Evolutionary conservation across 768 basidiomycete genomes (phyloP).

Genomic region (Brasilioporus rufonigricans): DNA sequence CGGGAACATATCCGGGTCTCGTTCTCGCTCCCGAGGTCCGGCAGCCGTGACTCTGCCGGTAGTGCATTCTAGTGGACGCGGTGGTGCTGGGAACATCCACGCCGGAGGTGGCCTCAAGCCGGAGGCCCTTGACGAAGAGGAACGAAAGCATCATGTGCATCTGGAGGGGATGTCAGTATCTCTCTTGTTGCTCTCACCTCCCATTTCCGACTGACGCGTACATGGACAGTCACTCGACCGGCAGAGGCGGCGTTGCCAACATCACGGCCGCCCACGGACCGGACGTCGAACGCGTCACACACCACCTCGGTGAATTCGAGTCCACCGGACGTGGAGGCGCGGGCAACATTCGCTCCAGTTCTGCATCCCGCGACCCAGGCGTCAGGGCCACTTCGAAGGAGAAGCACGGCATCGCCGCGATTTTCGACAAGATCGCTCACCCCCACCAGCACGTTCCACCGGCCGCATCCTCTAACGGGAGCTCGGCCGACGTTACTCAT

Average conservation of each 20-base stretch:
- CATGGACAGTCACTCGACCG: conserved; percentile 56
- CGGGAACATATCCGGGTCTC: conserved; percentile 57
- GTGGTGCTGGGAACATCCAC: conserved; percentile 60
- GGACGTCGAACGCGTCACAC: conserved; percentile 32
- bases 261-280: conserved; percentile 41
- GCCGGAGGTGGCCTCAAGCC: conserved; percentile 24
- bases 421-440: conserved; percentile 31
- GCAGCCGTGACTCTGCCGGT: conserved; percentile 6
- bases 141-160: conserved; percentile 31
- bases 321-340: conserved; percentile 58
- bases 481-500: background rate
- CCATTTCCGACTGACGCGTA: background rate
- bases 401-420: conserved; percentile 29
- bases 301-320: conserved; percentile 31
- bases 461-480: background rate
- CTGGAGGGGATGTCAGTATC: conserved; percentile 42
- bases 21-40: conserved; percentile 48
- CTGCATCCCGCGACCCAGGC: conserved; percentile 29
- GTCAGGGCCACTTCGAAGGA: conserved; percentile 27
- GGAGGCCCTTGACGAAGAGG: conserved; percentile 33
- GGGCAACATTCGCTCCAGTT: conserved; percentile 56
- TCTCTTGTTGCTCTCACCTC: too few relatives aligned
- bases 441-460: conserved; percentile 7
- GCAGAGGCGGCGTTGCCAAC: conserved; percentile 69
- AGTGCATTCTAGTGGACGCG: conserved; percentile 57